Base-by-base conservation (phyloP, 2,329 filamentous ascomycete species). In the Sarocladium brachiariae region DNA sequence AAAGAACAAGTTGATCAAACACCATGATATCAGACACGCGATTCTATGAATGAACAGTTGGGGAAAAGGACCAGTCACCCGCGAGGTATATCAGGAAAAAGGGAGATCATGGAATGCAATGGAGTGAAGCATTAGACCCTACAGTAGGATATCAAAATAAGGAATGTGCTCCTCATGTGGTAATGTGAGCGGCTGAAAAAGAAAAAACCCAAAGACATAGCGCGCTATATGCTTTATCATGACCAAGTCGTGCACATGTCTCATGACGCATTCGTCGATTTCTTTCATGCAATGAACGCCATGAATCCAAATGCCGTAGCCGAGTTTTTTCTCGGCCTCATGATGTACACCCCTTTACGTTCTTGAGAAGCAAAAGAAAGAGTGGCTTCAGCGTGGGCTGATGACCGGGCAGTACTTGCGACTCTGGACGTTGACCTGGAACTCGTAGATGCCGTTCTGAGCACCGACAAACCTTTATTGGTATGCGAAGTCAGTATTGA, bases 401-500 rank as follows among this genome's bases (percentile, higher is more conserved):
- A 81, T 67, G 55, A 75, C 77, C 2, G 81, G 78, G 55, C 74
- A 77, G 27, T 75, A 68, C 64, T 81, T 86, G 53, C 87, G 74
- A 51, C 70, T 74, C 46, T 78, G 72, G 16, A 83, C 58, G 61
- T 89, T 83, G 56, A 91, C 75, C 30, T 75, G 77, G 58, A 88
- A 81, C 66, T 90, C 85, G 59, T 88, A 88, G 50, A 91, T 84
- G 51, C 87, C 87, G 57, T 87, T 82, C 61, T 88, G 83, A 30
- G 81, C 78, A 18, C 78, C 82, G 35, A 84, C 70, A 58, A 78
- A 84, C 51, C 81, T 85, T 49, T 45, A 13, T 7, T 13, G 11
- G 24, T 8, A 5, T n/a, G 21, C 11, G 3, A 23, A 2, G 18
- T 34, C 13, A 52, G 30, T 16, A 50, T 47, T 49, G 52, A 34